Percentiles rank a stretch among this genome's conserved stretches.
Conservation (phyloP, 805 yeast species). For the Lipomyces spencermartinsiae region DNA sequence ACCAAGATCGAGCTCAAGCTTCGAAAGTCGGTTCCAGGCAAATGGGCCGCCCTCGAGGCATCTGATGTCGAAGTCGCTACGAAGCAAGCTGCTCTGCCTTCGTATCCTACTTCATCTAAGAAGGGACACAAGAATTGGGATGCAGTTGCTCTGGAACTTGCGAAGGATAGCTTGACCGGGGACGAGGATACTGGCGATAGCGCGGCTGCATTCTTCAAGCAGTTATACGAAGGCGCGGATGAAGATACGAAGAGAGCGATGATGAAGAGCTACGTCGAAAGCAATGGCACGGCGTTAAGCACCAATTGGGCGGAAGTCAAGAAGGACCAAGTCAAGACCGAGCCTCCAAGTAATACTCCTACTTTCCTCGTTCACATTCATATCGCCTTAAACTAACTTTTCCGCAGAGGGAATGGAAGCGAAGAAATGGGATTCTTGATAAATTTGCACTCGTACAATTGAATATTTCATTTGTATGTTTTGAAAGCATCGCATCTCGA, state of each 20-base stretch:
- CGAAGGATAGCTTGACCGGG: conserved; percentile 39
- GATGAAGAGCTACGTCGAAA: conserved; percentile 95
- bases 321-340: conserved; percentile 63
- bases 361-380: too few species aligned
- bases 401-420: conserved; percentile 35
- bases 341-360: conserved; percentile 58
- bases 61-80: conserved; percentile 34
- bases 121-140: conserved; percentile 73
- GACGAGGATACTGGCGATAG: conserved; percentile 55
- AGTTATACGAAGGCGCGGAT: conserved; percentile 77
- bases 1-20: conserved; percentile 80
- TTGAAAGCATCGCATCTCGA: neutral
- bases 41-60: conserved; percentile 64
- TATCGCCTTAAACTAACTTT: neutral
- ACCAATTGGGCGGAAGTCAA: conserved; percentile 93
- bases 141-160: conserved; percentile 49
- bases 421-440: conserved; percentile 25
- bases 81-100: conserved; percentile 30
- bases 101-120: conserved; percentile 70
- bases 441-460: neutral
- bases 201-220: conserved; percentile 69
- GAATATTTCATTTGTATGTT: neutral
- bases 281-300: conserved; percentile 90
- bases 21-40: conserved; percentile 51
- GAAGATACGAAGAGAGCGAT: conserved; percentile 90